Evolutionary conservation across 1,284 basidiomycete genomes (phyloP).

Genomic region (Malassezia restricta): DNA sequence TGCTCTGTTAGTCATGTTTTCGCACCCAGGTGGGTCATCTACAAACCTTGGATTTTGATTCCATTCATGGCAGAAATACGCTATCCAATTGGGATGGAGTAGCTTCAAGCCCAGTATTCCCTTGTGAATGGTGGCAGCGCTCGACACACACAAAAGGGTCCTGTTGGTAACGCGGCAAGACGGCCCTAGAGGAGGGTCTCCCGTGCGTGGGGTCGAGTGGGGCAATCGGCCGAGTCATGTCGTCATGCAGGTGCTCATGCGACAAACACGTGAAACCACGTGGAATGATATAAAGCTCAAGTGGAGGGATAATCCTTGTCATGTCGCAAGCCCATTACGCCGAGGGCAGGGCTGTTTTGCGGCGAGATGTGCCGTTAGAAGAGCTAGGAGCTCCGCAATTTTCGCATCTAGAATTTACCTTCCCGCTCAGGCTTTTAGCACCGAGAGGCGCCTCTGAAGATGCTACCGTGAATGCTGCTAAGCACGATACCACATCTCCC

Average conservation of each 20-base stretch:
- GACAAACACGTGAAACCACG: no score
- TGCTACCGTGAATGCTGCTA: conserved; percentile 6
- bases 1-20: neutral
- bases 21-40: neutral
- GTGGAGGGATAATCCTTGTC: no score
- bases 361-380: neutral
- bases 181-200: neutral
- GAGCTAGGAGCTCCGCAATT: conserved; percentile 8
- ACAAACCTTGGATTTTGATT: conserved; percentile 12
- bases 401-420: conserved; percentile 8
- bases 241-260: neutral
- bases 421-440: conserved; percentile 9
- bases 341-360: conserved; percentile 5
- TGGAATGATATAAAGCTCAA: no score
- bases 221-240: neutral
- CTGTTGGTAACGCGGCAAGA: no score
- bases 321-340: conserved; percentile 9
- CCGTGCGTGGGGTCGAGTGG: conserved; percentile 3
- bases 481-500: neutral
- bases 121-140: no score
- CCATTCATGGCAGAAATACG: conserved; percentile 9
- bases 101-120: neutral
- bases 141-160: no score
- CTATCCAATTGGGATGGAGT: neutral
- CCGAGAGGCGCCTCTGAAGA: neutral